A percentile compares a stretch with the other conserved stretches of the same genome.
Conservation (phyloP, 2,329 filamentous ascomycete species). For the Aspergillus thermomutatus region DNA sequence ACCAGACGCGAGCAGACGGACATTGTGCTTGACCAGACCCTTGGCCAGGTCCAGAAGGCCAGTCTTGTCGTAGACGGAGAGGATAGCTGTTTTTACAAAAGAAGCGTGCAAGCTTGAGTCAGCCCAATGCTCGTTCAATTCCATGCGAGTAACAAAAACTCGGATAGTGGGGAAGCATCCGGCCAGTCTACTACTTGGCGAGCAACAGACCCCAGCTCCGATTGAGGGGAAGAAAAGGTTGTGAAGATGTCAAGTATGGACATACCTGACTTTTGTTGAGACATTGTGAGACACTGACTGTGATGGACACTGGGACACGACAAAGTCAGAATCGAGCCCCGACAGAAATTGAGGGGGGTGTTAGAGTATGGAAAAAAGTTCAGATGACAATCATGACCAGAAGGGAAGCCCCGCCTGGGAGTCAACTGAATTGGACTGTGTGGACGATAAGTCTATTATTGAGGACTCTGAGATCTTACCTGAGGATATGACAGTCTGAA, state of each 20-base stretch:
- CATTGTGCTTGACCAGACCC: constrained; percentile 82
- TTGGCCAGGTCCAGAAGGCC: constrained; percentile 89
- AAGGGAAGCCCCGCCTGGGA: neutral
- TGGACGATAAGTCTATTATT: neutral
- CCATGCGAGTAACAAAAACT: constrained; percentile 10
- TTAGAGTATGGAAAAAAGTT: constrained; percentile 12
- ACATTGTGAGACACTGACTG: constrained; percentile 29
- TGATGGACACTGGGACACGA: constrained; percentile 17
- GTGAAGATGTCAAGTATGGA: constrained; percentile 2
- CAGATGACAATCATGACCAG: neutral
- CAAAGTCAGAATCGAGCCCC: constrained; percentile 14
- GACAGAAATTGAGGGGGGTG: neutral
- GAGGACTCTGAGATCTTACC: neutral
- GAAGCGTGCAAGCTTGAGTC: constrained; percentile 7
- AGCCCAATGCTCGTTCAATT: constrained; percentile 5
- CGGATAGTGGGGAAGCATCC: constrained; percentile 13
- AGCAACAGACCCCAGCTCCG: constrained; percentile 1
- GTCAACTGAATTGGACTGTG: neutral
- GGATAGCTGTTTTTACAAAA: constrained; percentile 60
- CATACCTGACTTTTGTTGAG: constrained; percentile 42
- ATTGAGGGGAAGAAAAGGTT: constrained; percentile 12
- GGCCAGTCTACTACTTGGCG: constrained; percentile 18
- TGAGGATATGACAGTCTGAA: neutral
- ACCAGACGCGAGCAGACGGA: constrained; percentile 88
- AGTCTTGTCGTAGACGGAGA: constrained; percentile 99